These are phyloP conservation scores for Wickerhamiella kurtzmanii DNA, from an alignment of 805 yeast species.

Conservation along the genomic window DNA sequence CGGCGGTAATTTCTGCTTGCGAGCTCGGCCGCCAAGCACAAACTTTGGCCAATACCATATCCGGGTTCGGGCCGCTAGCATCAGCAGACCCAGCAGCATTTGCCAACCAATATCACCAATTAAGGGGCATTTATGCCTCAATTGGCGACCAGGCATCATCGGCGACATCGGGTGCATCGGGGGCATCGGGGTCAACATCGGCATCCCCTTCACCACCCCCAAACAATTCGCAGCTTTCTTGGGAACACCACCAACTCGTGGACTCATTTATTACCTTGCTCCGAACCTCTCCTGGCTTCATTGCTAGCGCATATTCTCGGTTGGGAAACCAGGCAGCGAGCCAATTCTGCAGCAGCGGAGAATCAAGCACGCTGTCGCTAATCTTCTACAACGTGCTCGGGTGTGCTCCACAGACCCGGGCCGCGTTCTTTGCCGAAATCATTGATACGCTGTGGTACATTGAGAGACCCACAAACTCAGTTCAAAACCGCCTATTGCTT, in stretches of 20 bases:
- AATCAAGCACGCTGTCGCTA: constrained; percentile 22
- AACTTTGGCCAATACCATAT: constrained; percentile 7
- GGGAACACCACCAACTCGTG: constrained; percentile 22
- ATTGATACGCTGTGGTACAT: not conserved
- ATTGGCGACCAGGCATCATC: no score
- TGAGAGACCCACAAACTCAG: not conserved
- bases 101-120: constrained; percentile 12
- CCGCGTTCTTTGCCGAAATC: constrained; percentile 21
- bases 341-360: constrained; percentile 15
- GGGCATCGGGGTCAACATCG: constrained; percentile 11
- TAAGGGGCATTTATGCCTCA: constrained; percentile 16
- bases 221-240: constrained; percentile 11
- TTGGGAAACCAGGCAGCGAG: constrained; percentile 16
- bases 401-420: constrained; percentile 16
- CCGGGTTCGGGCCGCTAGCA: not conserved
- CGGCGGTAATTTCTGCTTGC: constrained; percentile 10
- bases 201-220: constrained; percentile 6
- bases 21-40: constrained; percentile 13
- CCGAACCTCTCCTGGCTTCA: constrained; percentile 25
- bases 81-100: constrained; percentile 13
- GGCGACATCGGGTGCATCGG: constrained; percentile 3
- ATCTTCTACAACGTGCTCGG: constrained; percentile 23
- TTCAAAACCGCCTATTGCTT: not conserved
- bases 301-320: constrained; percentile 21
- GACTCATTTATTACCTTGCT: constrained; percentile 24